Conservation (phyloP, 208 protist species). For the Wallacemonas sp. region DNA sequence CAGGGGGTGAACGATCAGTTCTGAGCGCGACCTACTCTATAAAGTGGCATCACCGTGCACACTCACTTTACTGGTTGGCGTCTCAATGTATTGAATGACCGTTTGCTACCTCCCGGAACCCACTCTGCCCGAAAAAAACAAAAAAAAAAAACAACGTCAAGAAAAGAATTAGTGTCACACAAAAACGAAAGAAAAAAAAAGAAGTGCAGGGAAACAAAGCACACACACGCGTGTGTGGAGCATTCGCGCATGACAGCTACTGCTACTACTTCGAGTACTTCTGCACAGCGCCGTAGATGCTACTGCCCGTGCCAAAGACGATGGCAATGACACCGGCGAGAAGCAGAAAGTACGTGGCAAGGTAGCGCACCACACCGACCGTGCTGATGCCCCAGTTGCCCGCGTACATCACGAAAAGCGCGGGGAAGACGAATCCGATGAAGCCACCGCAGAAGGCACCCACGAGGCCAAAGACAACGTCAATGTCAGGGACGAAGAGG, state of each 20-base stretch:
- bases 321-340: conserved; percentile 45
- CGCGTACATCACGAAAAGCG: conserved; percentile 70
- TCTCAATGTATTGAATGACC: too few relatives aligned
- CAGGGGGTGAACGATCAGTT: too few relatives aligned
- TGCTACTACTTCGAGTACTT: conserved; percentile 39
- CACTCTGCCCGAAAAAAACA: too few relatives aligned
- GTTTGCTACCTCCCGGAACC: too few relatives aligned
- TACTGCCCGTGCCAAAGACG: conserved; percentile 39
- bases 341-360: conserved; percentile 49
- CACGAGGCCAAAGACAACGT: conserved; percentile 49
- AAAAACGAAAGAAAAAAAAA: conserved; percentile 16
- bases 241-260: too few relatives aligned
- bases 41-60: too few relatives aligned
- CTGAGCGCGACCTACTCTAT: too few relatives aligned
- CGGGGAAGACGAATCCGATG: conserved; percentile 61
- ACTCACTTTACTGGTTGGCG: too few relatives aligned
- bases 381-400: conserved; percentile 36
- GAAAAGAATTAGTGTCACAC: too few relatives aligned
- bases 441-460: conserved; percentile 55
- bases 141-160: too few relatives aligned
- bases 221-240: too few relatives aligned
- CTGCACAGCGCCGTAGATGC: conserved; percentile 42
- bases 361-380: conserved; percentile 42
- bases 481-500: conserved; percentile 44
- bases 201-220: not conserved